phyloP scores from a whole-genome alignment of 2,329 filamentous ascomycete genomes.

The Ampelomyces quisqualis region DNA sequence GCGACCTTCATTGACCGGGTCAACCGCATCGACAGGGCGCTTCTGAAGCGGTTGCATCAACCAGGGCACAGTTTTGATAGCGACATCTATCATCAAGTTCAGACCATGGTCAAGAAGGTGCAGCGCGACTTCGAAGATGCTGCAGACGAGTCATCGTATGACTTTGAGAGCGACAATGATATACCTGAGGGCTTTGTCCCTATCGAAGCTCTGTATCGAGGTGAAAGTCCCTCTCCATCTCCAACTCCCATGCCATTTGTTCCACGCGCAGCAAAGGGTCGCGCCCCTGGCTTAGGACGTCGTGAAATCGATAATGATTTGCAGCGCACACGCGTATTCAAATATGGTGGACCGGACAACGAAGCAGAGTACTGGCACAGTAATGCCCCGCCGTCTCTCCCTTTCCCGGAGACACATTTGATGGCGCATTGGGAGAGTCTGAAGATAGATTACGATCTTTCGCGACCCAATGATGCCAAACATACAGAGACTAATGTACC shows the following conservation, averaged over 20 bases:
- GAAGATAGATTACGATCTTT: constrained; percentile 30
- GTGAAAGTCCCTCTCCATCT: background rate
- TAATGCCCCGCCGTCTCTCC: constrained; percentile 21
- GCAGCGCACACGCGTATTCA: constrained; percentile 14
- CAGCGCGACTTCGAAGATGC: constrained; percentile 17
- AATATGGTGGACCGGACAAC: constrained; percentile 30
- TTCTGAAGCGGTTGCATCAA: constrained; percentile 22
- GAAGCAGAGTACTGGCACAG: constrained; percentile 25
- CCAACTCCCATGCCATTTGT: no score
- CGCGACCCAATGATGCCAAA: constrained; percentile 13
- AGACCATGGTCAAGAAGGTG: constrained; percentile 21
- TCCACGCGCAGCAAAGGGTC: no score
- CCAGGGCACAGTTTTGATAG: constrained; percentile 19
- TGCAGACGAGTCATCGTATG: constrained; percentile 6
- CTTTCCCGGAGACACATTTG: constrained; percentile 32
- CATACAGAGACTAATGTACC: constrained; percentile 19
- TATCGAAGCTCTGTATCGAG: constrained; percentile 5
- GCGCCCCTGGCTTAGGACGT: no score
- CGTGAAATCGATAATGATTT: background rate
- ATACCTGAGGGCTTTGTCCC: no score
- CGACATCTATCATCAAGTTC: constrained; percentile 22
- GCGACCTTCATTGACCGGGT: constrained; percentile 23
- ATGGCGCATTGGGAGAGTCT: constrained; percentile 35
- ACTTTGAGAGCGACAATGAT: constrained; percentile 8
- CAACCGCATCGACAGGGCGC: constrained; percentile 25